A percentile compares a stretch with the other conserved stretches of the same genome.
These are phyloP conservation scores for Lippia alba DNA, from an alignment of 305 asterid species.

Conservation along the genomic window DNA sequence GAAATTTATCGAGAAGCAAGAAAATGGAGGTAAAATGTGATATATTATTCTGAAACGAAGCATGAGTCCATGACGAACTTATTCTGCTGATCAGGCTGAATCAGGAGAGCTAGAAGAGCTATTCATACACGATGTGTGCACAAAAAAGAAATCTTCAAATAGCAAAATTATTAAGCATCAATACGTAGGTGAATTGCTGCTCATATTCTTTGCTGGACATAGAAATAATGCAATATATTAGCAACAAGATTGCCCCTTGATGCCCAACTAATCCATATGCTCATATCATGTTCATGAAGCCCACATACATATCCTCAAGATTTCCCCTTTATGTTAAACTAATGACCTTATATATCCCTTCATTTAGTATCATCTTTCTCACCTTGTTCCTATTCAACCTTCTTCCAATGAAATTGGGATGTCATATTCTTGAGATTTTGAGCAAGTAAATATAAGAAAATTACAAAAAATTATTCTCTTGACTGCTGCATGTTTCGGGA, in stretches of 20 bases:
- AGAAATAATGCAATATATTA: not conserved
- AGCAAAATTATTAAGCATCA: constrained; percentile 17
- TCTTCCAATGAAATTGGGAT: not conserved
- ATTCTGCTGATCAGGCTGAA: no score
- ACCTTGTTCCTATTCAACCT: not conserved
- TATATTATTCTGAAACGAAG: no score
- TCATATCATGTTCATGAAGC: not conserved
- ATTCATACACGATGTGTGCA: not conserved
- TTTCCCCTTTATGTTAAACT: constrained; percentile 3
- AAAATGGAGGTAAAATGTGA: no score
- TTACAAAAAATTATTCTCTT: not conserved
- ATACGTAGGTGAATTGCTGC: constrained; percentile 2
- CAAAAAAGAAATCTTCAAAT: constrained; percentile 8
- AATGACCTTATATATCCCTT: not conserved
- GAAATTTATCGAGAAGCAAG: no score
- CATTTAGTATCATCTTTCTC: constrained; percentile 2
- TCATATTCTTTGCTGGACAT: not conserved
- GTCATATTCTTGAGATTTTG: not conserved
- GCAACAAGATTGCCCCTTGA: not conserved
- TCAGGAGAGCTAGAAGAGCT: no score
- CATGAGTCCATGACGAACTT: no score
- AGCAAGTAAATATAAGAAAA: constrained; percentile 1
- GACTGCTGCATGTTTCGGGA: not conserved
- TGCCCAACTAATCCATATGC: not conserved
- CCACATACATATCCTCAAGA: not conserved